These are phyloP conservation scores for Amanita muscaria DNA, from an alignment of 768 basidiomycete species.

Conservation along the genomic window DNA sequence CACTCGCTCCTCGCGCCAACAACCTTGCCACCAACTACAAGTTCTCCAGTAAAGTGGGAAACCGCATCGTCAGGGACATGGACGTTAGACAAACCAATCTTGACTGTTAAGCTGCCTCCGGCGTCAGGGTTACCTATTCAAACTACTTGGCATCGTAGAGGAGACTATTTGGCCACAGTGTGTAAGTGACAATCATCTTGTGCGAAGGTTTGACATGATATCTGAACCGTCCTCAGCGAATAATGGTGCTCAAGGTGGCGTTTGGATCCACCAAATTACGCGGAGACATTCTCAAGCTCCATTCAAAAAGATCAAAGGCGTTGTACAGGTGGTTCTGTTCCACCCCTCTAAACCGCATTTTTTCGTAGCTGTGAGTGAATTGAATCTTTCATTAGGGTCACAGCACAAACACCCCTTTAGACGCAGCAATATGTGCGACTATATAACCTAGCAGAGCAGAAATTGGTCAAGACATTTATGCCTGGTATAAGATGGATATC, in stretches of 20 bases:
- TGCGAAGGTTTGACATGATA: conserved; percentile 10
- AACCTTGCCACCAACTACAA: conserved; percentile 48
- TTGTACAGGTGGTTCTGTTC: conserved; percentile 87
- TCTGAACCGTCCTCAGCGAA: conserved; percentile 35
- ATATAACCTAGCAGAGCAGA: conserved; percentile 92
- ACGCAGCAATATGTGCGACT: conserved; percentile 94
- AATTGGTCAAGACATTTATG: conserved; percentile 84
- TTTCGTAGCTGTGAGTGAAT: conserved; percentile 84
- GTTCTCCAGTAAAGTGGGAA: conserved; percentile 67
- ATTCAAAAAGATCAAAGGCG: conserved; percentile 91
- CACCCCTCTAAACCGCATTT: conserved; percentile 93
- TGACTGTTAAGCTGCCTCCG: conserved; percentile 54
- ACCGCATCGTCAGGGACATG: conserved; percentile 37
- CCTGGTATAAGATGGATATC: conserved; percentile 99
- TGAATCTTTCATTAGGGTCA: conserved; percentile 2
- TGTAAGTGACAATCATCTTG: conserved; percentile 46
- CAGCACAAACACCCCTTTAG: conserved; percentile 30
- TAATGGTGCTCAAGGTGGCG: conserved; percentile 66
- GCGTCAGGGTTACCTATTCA: conserved; percentile 70
- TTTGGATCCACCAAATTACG: conserved; percentile 94
- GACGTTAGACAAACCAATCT: conserved; percentile 45
- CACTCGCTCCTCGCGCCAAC: conserved; percentile 54
- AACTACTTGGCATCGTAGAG: conserved; percentile 86
- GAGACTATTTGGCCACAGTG: conserved; percentile 93
- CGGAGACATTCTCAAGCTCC: conserved; percentile 95